A percentile compares a stretch with the other conserved stretches of the same genome.
Conservation (phyloP, 2,329 filamentous ascomycete species). For the Exophiala sideris region DNA sequence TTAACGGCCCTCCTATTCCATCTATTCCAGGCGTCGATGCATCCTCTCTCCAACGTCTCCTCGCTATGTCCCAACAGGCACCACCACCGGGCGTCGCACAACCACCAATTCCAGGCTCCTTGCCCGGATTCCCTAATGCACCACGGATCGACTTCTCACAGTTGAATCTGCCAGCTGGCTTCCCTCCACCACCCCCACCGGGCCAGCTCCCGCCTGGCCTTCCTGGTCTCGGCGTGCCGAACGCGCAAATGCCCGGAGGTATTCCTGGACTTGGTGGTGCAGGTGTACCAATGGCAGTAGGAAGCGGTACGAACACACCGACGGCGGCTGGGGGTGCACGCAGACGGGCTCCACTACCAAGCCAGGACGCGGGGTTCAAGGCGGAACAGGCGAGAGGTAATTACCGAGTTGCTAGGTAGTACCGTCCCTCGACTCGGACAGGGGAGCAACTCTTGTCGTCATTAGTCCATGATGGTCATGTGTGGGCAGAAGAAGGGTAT, state of each 20-base stretch:
- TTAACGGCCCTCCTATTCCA: constrained; percentile 35
- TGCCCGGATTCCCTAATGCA: constrained; percentile 2
- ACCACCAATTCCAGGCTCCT: constrained; percentile 20
- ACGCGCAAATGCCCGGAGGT: constrained; percentile 33
- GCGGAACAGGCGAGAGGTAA: constrained; percentile 66
- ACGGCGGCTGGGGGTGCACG: constrained; percentile 29
- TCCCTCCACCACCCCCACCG: constrained; percentile 54
- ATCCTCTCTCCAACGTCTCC: constrained; percentile 34
- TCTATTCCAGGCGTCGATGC: constrained; percentile 52
- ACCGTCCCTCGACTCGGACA: background rate
- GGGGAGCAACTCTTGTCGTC: background rate
- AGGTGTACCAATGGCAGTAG: constrained; percentile 35
- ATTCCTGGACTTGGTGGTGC: constrained; percentile 1
- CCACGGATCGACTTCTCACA: constrained; percentile 34
- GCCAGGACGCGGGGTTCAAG: constrained; percentile 76
- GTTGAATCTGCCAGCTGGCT: constrained; percentile 41
- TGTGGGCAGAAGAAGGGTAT: too few relatives aligned
- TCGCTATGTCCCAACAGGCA: constrained; percentile 31
- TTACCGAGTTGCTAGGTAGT: constrained; percentile 43
- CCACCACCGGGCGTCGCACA: constrained; percentile 42
- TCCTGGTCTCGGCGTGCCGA: constrained; percentile 44
- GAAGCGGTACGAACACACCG: constrained; percentile 34
- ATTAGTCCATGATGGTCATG: too few relatives aligned
- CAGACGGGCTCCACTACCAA: constrained; percentile 68
- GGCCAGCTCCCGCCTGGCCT: constrained; percentile 15